Base-by-base conservation (phyloP, 495 filamentous ascomycete genomes). In the Pyrenula massariospora region DNA sequence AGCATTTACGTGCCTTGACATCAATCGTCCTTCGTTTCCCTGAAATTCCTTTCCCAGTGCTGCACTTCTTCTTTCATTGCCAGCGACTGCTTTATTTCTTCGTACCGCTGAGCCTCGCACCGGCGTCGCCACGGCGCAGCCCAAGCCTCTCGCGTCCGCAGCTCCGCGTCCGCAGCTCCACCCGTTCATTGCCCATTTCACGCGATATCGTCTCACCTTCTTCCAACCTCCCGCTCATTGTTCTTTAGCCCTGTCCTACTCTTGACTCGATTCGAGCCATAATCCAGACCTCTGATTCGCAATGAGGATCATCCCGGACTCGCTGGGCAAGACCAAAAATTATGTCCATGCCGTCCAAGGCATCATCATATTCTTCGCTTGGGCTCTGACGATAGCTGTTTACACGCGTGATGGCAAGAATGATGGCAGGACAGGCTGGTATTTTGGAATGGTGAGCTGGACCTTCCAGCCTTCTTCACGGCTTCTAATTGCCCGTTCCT, bases 371-470 rank as follows among this genome's bases (percentile, higher is more conserved):
- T 82, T 92, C 63, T 68, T 92, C 19, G 78, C 80, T 47, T 89
- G 83, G 76, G 83, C 81, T 55, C 67, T 93, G 31, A 85, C 85
- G 56, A 85, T 94, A 58, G 80, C 83, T 12, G 76, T 93, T 20
- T 84, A 91, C 65, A 85, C 82, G 0, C 79, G 84, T 21, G 70
- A 68, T 42, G 79, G 80, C 21, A 71, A 68, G 19, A 83, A 85
- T 52, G 85, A 85, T 64, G 85, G 87, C 3, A 79, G 83, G 48
- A 77, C 83, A 57, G 84, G 78, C 50, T 94, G 81, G 81, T 87
- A 83, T 55, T 91, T 91, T 63, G 83, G 76, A 55, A 67, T 92
- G 76, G 90, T 94, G 81, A 65, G 84, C 66, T 22, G 49, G 42
- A 19, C 21, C 20, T 47, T 42, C 24, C 25, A 2, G 48, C n/a